Conservation (phyloP, 2,329 filamentous ascomycete genomes). For the Trichoderma pleuroti region DNA sequence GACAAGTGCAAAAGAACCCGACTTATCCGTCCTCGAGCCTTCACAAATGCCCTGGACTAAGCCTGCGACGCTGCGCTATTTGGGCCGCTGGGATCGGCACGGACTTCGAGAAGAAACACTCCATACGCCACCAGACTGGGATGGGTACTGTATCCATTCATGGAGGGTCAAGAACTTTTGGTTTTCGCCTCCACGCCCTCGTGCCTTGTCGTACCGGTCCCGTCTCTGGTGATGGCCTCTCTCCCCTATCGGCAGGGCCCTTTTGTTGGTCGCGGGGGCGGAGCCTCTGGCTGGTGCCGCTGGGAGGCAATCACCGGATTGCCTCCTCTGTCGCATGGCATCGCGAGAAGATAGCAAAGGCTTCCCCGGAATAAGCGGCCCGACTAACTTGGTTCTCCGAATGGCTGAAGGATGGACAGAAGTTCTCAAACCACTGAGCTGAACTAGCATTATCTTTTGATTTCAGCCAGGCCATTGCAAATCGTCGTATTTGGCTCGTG, state of each 20-base stretch:
- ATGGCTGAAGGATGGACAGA: constrained; percentile 15
- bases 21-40: constrained; percentile 2
- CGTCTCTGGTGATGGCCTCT: constrained; percentile 2
- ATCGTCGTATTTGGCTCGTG: background rate
- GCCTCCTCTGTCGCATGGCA: constrained; percentile 2
- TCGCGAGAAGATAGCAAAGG: background rate
- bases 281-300: background rate
- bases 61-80: constrained; percentile 1
- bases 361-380: background rate
- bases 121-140: background rate
- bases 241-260: background rate
- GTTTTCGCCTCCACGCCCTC: background rate
- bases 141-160: background rate
- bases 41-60: background rate
- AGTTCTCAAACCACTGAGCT: constrained; percentile 11
- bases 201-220: background rate
- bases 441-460: constrained; percentile 8
- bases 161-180: constrained; percentile 9
- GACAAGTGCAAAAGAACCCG: constrained; percentile 12
- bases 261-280: constrained; percentile 1
- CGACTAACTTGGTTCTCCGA: background rate
- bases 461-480: background rate
- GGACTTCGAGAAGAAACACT: constrained; percentile 1
- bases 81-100: constrained; percentile 3
- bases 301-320: constrained; percentile 1